Evolutionary conservation across 1,284 basidiomycete species (phyloP).

Genomic region (Boletus holoroseus): DNA sequence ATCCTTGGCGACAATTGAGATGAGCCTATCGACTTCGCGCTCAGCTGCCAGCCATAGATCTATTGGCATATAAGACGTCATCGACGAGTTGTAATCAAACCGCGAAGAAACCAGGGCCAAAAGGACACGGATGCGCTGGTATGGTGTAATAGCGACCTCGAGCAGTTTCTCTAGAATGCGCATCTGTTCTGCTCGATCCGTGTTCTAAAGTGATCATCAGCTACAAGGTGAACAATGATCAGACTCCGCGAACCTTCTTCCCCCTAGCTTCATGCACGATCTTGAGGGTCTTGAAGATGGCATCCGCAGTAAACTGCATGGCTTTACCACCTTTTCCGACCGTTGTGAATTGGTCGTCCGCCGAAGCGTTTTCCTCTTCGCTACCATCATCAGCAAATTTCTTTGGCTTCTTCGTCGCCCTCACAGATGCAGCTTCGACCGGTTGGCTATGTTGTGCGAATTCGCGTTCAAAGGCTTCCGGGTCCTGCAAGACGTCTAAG

Average conservation of each 20-base stretch:
- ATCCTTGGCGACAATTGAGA: constrained; percentile 72
- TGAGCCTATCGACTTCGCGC: constrained; percentile 82
- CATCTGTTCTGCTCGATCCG: constrained; percentile 93
- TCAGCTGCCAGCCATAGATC: constrained; percentile 90
- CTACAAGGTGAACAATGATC: neutral
- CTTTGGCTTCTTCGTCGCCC: constrained; percentile 40
- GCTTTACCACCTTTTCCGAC: constrained; percentile 89
- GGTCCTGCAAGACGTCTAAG: constrained; percentile 53
- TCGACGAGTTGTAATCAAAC: constrained; percentile 94
- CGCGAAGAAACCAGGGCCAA: constrained; percentile 91
- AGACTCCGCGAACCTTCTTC: constrained; percentile 67
- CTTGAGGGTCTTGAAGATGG: constrained; percentile 90
- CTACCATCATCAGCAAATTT: constrained; percentile 33
- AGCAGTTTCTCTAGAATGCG: constrained; percentile 86
- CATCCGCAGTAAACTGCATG: constrained; percentile 81
- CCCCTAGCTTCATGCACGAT: constrained; percentile 93
- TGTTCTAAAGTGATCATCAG: constrained; percentile 59
- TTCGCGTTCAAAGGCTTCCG: constrained; percentile 81
- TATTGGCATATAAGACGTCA: constrained; percentile 83
- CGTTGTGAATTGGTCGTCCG: constrained; percentile 76
- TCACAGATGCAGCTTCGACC: constrained; percentile 41
- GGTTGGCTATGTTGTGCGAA: constrained; percentile 53
- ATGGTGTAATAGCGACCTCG: constrained; percentile 80
- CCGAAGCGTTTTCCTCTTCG: constrained; percentile 45
- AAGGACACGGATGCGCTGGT: constrained; percentile 92